Evolutionary conservation across 768 basidiomycete genomes (phyloP), one percentile per base, ranked within the genome.

Genomic region (Lentinula edodes): DNA sequence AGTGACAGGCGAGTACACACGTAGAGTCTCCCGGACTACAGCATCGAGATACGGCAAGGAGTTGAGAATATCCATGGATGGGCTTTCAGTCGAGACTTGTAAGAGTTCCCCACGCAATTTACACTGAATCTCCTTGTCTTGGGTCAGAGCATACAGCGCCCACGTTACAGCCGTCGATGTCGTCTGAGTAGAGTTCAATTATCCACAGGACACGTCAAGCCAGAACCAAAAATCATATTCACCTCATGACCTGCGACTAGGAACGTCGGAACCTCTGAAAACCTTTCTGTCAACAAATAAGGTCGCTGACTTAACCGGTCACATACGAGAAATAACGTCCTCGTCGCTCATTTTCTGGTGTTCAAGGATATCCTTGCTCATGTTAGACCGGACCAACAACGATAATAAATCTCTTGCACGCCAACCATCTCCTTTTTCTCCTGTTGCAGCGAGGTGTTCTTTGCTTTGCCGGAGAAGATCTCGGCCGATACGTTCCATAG

Each of bases 61-160:
- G 61, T 83, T 80, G 1, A 92, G 78, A 38, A 86, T 80, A 38
- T 91, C 89, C 85, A 90, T 89, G 4, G 80, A 78, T 3, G 89
- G 88, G 1, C 73, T 82, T 10, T 89, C 83, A 0, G 82, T 84
- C 0, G 75, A 66, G 12, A 87, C 73, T 0, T 72, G 67, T 7
- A 82, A 70, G 1, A 88, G 74, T 66, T 91, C 89, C 0, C 82
- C 76, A 1, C 87, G 78, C 0, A 92, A 77, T 64, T 82, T 82
- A 9, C 66, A 72, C 64, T 90, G 88, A 3, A 81, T 72, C 1
- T 77, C 73, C 0, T 77, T 76, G 45, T 81, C 64, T 62, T 81
- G 74, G 0, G 80, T 73, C 6, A 91, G 74, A 0, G 81, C 79
- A 65, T 76, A 87, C 0, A 90, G 70, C 6, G 83, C 79, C 88